Evolutionary conservation across 345 rosid genomes (phyloP).

Genomic region (Lepidium aucheri): DNA sequence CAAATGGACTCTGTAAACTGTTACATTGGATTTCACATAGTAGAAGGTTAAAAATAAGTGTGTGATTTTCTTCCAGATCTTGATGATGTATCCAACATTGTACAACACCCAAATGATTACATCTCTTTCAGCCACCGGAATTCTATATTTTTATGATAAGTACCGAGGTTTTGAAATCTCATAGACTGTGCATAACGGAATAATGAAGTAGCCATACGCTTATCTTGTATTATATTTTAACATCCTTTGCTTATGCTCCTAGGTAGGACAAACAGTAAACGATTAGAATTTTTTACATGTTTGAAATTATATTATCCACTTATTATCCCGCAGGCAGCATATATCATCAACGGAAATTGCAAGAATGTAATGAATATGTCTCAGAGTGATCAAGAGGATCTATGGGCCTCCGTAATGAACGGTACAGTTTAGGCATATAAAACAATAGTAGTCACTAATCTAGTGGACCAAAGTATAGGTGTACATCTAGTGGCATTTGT

Average conservation of each 20-base stretch:
- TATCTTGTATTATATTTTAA: not conserved
- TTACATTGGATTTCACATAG: not conserved
- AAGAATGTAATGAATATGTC: slow-evolving; percentile 95
- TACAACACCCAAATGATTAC: not conserved
- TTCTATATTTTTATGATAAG: not conserved
- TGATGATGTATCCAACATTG: not conserved
- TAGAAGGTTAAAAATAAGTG: not conserved
- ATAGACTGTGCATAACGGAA: not conserved
- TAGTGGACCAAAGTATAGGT: no score
- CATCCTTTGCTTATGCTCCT: not conserved
- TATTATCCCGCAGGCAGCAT: slow-evolving; percentile 63
- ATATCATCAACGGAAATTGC: slow-evolving; percentile 87
- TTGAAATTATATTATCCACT: not conserved
- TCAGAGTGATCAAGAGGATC: slow-evolving; percentile 83
- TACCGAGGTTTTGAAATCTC: not conserved
- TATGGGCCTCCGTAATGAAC: slow-evolving; percentile 72
- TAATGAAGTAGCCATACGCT: not conserved
- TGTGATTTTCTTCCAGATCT: not conserved
- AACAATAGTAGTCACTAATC: not conserved
- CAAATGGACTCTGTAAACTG: not conserved
- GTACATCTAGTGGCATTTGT: no score
- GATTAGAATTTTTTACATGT: not conserved
- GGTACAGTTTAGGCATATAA: slow-evolving; percentile 36
- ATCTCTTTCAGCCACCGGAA: not conserved
- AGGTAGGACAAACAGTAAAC: not conserved